Evolutionary conservation across 2,329 filamentous ascomycete genomes (phyloP), one percentile per base, ranked within the genome.

Genomic region (Sordariomycetes sp.): DNA sequence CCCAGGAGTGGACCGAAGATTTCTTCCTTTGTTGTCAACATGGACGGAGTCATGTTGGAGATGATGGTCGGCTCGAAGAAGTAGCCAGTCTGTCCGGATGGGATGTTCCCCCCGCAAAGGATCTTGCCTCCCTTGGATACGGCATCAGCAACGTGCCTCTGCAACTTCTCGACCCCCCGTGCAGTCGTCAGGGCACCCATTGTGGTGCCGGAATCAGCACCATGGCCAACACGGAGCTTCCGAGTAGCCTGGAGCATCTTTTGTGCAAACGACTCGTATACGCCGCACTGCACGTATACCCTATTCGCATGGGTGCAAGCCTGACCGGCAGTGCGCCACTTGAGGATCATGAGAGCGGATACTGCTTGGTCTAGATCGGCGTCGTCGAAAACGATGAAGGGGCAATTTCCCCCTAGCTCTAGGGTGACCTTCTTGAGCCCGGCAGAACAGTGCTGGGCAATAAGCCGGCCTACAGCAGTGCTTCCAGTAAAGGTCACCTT

Each of bases 271-370:
- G 78, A 74, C 64, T 92, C 86, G 72, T 94, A 91, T 69, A 95
- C 81, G 59, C 83, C 85, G 36, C 77, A 75, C 69, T 95, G 89
- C 10, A 95, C 80, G 69, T 87, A 94, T 62, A 95, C 81, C 34
- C 89, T 79, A 74, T 95, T 95, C 32, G 88, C 88, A 65, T 87
- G 91, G 24, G 97, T 91, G 69, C 94, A 99, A 0, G 94, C 97
- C 76, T 99, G 94, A 36, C 94, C 94, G 0, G 89, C 95, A 70
- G 97, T 56, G 53, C 56, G 59, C 97, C 65, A 84, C 90, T 28
- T 85, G 75, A 57, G 97, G 80, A 54, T 90, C 91, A 28, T 90
- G 91, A 0, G 83, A 74, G 88, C 72, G 87, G 28, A n/a, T 1
- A 97, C 90, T 2, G 94, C 94, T 4, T 76, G 74, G 59, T 96